These are phyloP conservation scores for Trichomonas tenax DNA, from an alignment of 208 protist species.

Conservation along the genomic window DNA sequence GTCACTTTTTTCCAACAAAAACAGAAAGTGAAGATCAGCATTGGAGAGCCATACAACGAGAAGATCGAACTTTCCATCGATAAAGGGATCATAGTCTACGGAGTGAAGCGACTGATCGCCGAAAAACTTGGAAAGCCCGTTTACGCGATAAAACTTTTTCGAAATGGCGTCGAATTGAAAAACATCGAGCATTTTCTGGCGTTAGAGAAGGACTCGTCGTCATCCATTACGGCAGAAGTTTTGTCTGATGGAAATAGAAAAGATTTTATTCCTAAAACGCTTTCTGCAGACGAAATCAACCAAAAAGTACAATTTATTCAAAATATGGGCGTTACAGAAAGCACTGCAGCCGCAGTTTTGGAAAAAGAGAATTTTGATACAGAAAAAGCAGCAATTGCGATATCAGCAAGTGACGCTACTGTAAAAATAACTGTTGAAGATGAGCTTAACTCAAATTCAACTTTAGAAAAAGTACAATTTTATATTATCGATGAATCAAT, in stretches of 20 bases:
- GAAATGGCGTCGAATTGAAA: background rate
- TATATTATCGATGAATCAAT: too few species aligned
- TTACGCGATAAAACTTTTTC: background rate
- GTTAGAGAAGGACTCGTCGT: background rate
- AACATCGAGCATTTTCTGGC: background rate
- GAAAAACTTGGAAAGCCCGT: background rate
- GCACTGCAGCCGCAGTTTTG: background rate
- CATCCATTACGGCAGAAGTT: background rate
- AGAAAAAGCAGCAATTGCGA: background rate
- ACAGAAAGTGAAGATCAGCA: background rate
- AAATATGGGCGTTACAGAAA: background rate
- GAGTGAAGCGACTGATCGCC: background rate
- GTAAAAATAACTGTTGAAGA: too few species aligned
- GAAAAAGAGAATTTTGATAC: background rate
- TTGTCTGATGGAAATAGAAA: background rate
- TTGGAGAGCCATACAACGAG: background rate
- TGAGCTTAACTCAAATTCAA: too few species aligned
- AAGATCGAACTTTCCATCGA: background rate
- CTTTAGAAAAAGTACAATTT: too few species aligned
- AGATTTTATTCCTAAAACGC: background rate
- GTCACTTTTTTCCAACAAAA: background rate
- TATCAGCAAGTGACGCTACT: too few species aligned
- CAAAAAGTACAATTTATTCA: background rate
- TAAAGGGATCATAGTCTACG: background rate
- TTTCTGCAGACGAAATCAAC: background rate